phyloP scores from a whole-genome alignment of 805 yeast species.

The Barnettozyma pratensis region DNA sequence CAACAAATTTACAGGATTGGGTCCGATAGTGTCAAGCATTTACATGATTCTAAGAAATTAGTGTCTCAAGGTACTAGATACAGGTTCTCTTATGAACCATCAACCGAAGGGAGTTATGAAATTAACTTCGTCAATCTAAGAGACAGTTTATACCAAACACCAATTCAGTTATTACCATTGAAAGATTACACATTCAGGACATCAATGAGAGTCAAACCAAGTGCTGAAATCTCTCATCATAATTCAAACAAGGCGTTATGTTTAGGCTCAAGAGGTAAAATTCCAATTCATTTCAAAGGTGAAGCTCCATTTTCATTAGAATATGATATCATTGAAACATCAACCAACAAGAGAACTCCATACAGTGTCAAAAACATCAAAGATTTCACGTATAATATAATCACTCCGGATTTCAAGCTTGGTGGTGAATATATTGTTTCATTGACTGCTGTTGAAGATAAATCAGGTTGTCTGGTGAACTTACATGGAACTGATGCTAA shows the following conservation, averaged over 20 bases:
- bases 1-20: conserved; percentile 55
- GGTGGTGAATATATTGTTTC: conserved; percentile 76
- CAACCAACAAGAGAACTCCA: conserved; percentile 42
- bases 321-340: conserved; percentile 61
- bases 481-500: conserved; percentile 57
- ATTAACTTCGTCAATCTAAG: conserved; percentile 61
- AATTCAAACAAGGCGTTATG: conserved; percentile 30
- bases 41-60: conserved; percentile 31
- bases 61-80: conserved; percentile 40
- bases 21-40: conserved; percentile 27
- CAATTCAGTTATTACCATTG: conserved; percentile 29
- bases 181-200: conserved; percentile 55
- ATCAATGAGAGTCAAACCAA: conserved; percentile 67
- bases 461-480: conserved; percentile 73
- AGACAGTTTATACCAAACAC: conserved; percentile 56
- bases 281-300: conserved; percentile 68
- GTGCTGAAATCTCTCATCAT: conserved; percentile 30
- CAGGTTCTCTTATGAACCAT: conserved; percentile 68
- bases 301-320: conserved; percentile 69
- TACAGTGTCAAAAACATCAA: conserved; percentile 37
- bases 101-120: conserved; percentile 73
- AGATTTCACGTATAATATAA: conserved; percentile 34
- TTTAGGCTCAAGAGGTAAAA: conserved; percentile 37
- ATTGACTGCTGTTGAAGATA: conserved; percentile 63
- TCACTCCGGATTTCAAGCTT: conserved; percentile 46